Evolutionary conservation across 371 early-diverging fungal species (phyloP), one percentile per base, ranked within the genome.

Genomic region (Actinomucor elegans): DNA sequence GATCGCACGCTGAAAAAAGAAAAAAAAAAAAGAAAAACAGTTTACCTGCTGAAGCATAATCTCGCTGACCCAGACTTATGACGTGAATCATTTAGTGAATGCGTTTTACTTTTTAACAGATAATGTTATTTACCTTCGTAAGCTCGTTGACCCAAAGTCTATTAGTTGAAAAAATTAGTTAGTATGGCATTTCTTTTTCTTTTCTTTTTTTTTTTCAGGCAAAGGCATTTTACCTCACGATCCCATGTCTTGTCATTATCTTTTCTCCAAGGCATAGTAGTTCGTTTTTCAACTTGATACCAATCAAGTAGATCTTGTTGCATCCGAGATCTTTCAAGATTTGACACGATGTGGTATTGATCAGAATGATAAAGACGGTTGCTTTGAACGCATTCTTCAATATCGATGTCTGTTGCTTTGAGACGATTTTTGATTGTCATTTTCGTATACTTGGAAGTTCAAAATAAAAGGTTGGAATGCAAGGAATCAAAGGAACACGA

Each of bases 1-100:
- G n/a, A n/a, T n/a, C n/a, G n/a, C n/a, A n/a, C n/a, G n/a, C n/a
- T n/a, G n/a, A n/a, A n/a, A n/a, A n/a, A n/a, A n/a, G n/a, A n/a
- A 10, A 24, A 20, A 20, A 41, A 12, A 43, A 12, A 43, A 24
- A 43, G 12, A 43, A 14, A 15, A n/a, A n/a, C n/a, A n/a, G n/a
- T n/a, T 36, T 67, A 75, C 79, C 71, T 85, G 93, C 47, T 93
- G 94, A 23, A 89, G 75, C 94, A 93, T 93, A 27, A 92, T 86
- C 58, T 93, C 92, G 18, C 83, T 82, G 4, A 93, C 86, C 92
- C 91, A 91, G 2, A 90, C 89, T 74, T 47, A 27, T 17, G 18
- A 15, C n/a, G n/a, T n/a, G n/a, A n/a, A n/a, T n/a, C n/a, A n/a
- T n/a, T n/a, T n/a, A n/a, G n/a, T n/a, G n/a, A n/a, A n/a, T n/a